phyloP scores from a whole-genome alignment of 495 filamentous ascomycete genomes.

The Xylaria curta region DNA sequence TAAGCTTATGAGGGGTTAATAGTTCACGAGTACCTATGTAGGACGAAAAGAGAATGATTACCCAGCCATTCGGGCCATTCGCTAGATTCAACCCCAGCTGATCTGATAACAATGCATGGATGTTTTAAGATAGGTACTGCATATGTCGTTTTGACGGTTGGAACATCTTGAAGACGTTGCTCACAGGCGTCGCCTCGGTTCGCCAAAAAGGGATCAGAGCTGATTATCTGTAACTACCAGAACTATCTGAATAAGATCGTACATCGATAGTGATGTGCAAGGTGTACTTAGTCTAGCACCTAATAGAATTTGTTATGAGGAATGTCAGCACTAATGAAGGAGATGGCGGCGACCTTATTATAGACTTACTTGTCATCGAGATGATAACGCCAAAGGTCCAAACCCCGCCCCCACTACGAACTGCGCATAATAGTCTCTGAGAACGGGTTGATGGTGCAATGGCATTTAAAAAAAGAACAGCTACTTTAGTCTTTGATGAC shows the following conservation, averaged over 20 bases:
- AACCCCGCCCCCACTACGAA: neutral
- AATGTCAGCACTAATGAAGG: neutral
- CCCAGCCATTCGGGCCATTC: neutral
- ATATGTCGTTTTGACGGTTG: neutral
- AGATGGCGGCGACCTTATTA: neutral
- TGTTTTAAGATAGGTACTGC: neutral
- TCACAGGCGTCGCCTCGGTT: neutral
- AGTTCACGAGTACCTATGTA: neutral
- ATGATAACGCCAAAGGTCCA: neutral
- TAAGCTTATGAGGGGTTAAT: neutral
- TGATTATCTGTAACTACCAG: neutral
- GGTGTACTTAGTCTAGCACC: neutral
- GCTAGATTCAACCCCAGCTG: neutral
- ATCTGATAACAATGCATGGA: neutral
- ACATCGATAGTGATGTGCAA: neutral
- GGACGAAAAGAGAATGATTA: neutral
- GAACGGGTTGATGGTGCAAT: neutral
- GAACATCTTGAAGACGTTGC: neutral
- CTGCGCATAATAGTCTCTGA: neutral
- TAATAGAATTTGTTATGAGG: too few species aligned
- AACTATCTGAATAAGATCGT: neutral
- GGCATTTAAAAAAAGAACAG: neutral
- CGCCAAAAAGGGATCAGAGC: neutral
- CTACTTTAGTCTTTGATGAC: neutral
- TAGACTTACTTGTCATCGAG: neutral